These are phyloP conservation scores for Mycena galopus DNA, from an alignment of 768 basidiomycete species.

Conservation along the genomic window DNA sequence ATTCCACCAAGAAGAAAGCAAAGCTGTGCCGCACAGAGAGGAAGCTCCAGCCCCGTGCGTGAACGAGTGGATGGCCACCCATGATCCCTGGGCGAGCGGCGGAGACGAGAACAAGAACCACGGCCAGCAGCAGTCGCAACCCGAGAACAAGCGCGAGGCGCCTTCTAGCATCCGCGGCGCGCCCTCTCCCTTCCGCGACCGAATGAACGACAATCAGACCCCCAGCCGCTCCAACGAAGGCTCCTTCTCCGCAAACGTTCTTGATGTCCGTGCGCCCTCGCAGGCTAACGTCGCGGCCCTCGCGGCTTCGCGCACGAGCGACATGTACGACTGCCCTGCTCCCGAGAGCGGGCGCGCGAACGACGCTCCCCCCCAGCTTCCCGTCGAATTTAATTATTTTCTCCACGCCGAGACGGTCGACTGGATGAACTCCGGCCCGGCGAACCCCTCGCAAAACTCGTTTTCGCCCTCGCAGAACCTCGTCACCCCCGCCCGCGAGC, in stretches of 20 bases:
- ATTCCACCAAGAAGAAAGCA: not conserved
- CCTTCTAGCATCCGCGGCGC: constrained; percentile 16
- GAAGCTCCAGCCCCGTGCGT: not conserved
- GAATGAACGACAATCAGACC: constrained; percentile 22
- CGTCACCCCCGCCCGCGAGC: constrained; percentile 10
- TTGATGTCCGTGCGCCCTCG: constrained; percentile 30
- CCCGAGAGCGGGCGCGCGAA: not conserved
- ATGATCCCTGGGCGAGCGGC: constrained; percentile 28
- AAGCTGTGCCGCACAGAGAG: not conserved
- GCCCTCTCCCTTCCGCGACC: constrained; percentile 32
- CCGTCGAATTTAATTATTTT: constrained; percentile 36
- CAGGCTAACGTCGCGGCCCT: constrained; percentile 33
- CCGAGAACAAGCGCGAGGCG: constrained; percentile 22
- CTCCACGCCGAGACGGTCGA: constrained; percentile 26
- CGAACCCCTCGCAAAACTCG: constrained; percentile 27
- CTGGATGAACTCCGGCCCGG: constrained; percentile 24
- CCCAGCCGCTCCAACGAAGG: constrained; percentile 24
- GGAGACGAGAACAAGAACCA: constrained; percentile 5
- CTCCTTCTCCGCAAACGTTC: constrained; percentile 26
- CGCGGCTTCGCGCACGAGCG: constrained; percentile 29
- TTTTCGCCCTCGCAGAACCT: constrained; percentile 33
- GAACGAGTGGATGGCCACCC: constrained; percentile 27
- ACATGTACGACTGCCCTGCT: constrained; percentile 14
- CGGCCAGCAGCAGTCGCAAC: constrained; percentile 11
- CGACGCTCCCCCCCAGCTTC: constrained; percentile 6